phyloP scores from a whole-genome alignment of 2,329 filamentous ascomycete genomes.

The Penicillium hordei region DNA sequence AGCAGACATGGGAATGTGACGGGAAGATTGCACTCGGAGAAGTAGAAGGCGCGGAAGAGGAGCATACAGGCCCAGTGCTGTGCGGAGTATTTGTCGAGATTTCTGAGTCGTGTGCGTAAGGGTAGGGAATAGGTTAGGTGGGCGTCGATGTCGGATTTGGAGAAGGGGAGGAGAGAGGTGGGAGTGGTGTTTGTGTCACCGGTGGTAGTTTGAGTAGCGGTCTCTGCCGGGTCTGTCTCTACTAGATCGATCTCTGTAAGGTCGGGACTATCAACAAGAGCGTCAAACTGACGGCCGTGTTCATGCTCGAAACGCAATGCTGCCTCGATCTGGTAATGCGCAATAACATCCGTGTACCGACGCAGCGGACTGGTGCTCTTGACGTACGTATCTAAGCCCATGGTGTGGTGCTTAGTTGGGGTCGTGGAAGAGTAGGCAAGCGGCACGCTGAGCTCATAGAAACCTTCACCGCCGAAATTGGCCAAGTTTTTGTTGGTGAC shows the following conservation, averaged over 20 bases:
- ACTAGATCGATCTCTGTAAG: not conserved
- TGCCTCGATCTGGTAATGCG: conserved; percentile 65
- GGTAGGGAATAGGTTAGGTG: conserved; percentile 48
- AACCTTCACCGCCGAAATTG: conserved; percentile 43
- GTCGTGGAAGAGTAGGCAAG: conserved; percentile 46
- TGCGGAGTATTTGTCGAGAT: conserved; percentile 41
- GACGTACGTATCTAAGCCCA: conserved; percentile 56
- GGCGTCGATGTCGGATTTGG: conserved; percentile 47
- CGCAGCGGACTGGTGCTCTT: conserved; percentile 63
- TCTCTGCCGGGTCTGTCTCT: not conserved
- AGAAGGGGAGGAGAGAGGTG: conserved; percentile 51
- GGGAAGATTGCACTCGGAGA: conserved; percentile 53
- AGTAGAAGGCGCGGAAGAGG: conserved; percentile 59
- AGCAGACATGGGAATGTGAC: conserved; percentile 45
- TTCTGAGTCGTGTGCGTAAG: conserved; percentile 41
- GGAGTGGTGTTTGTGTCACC: not conserved
- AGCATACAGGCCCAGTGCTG: conserved; percentile 55
- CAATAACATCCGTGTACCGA: conserved; percentile 60
- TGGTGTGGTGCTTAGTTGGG: conserved; percentile 51
- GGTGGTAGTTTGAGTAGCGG: not conserved
- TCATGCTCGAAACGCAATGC: conserved; percentile 57
- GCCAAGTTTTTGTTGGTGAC: conserved; percentile 40
- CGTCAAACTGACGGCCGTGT: conserved; percentile 45
- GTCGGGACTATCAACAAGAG: conserved; percentile 22
- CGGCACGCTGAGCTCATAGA: conserved; percentile 39